phyloP scores from a whole-genome alignment of 164 flowering plant genomes.

The Tetracentron sinense region DNA sequence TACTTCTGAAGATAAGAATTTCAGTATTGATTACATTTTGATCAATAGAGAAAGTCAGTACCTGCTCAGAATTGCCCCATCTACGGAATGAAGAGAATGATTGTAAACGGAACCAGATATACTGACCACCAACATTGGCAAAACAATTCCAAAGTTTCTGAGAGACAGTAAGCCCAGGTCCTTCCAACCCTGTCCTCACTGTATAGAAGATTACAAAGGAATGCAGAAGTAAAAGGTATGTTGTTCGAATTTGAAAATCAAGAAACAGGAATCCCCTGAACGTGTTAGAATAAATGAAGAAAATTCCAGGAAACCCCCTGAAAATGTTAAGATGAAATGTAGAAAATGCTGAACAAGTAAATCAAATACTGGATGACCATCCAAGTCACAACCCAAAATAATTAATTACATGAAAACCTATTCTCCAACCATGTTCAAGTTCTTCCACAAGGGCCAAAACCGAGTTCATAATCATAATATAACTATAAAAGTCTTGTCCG shows the following conservation, averaged over 20 bases:
- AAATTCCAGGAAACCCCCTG: too few species aligned
- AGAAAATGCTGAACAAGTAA: not conserved
- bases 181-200: constrained; percentile 97
- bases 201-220: constrained; percentile 9
- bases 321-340: too few species aligned
- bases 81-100: constrained; percentile 97
- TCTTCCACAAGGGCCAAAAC: too few species aligned
- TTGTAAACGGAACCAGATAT: constrained; percentile 84
- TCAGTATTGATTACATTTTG: not conserved
- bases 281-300: not conserved
- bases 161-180: constrained; percentile 79
- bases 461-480: too few species aligned
- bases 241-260: not conserved
- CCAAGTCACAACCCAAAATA: too few species aligned
- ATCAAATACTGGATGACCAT: too few species aligned
- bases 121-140: constrained; percentile 90
- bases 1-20: not conserved
- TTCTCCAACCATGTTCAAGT: too few species aligned
- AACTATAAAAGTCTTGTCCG: too few species aligned
- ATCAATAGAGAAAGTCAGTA: constrained; percentile 18
- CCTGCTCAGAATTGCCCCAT: constrained; percentile 98
- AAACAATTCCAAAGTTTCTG: constrained; percentile 92
- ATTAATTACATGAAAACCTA: too few species aligned
- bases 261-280: not conserved
- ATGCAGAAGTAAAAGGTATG: not conserved